Evolutionary conservation across 805 yeast genomes (phyloP).

Genomic region (Danielia oregonensis): DNA sequence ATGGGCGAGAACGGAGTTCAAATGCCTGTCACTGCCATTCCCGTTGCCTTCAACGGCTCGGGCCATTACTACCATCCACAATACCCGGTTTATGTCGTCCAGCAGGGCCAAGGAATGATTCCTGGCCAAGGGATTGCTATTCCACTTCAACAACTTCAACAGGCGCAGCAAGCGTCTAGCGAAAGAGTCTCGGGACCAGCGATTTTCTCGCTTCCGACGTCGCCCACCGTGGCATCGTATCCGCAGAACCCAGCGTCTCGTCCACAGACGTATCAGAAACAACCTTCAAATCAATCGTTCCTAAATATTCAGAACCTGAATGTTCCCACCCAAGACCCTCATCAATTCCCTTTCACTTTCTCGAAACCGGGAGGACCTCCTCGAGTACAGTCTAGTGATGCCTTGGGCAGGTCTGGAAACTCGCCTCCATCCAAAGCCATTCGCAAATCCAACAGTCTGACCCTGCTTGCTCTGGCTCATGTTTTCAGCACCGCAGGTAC

Average conservation of each 20-base stretch:
- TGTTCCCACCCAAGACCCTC: too few relatives aligned
- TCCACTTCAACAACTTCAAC: constrained; percentile 6
- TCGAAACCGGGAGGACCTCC: constrained; percentile 1
- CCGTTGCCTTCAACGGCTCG: constrained; percentile 28
- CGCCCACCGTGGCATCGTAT: too few relatives aligned
- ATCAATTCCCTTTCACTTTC: constrained; percentile 2
- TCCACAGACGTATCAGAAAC: constrained; percentile 1
- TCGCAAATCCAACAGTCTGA: constrained; percentile 25
- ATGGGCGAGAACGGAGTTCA: constrained; percentile 5
- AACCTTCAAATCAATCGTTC: neutral
- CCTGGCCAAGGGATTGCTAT: constrained; percentile 10
- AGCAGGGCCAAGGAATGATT: constrained; percentile 6
- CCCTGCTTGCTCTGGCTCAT: constrained; percentile 23
- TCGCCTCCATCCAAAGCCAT: constrained; percentile 8
- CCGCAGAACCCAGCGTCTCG: constrained; percentile 7
- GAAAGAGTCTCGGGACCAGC: constrained; percentile 14
- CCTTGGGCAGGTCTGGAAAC: constrained; percentile 3
- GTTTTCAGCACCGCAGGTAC: constrained; percentile 24
- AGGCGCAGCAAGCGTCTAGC: constrained; percentile 1
- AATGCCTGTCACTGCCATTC: constrained; percentile 17
- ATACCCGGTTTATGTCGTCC: constrained; percentile 37
- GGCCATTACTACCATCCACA: constrained; percentile 30
- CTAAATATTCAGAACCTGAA: constrained; percentile 1
- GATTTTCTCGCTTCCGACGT: constrained; percentile 27
- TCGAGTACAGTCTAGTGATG: constrained; percentile 15